Percentiles rank a stretch among this genome's conserved stretches.
These are phyloP conservation scores for Beta lomatogona DNA, from an alignment of 179 eudicot genomes.

Conservation along the genomic window DNA sequence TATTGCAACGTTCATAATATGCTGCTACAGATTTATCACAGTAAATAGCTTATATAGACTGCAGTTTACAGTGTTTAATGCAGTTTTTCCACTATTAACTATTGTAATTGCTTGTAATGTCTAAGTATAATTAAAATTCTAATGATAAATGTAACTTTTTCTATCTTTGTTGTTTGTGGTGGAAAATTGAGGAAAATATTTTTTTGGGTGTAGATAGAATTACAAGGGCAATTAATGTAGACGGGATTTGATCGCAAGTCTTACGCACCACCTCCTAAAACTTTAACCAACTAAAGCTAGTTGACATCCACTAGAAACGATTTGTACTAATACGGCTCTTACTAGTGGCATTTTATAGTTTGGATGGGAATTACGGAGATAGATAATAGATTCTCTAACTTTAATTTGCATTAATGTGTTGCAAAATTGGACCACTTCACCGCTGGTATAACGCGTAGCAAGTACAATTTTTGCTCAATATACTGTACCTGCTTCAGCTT, in stretches of 20 bases:
- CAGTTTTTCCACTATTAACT: neutral
- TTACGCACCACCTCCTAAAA: no score
- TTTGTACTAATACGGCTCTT: neutral
- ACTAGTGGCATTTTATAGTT: neutral
- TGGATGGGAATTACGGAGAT: neutral
- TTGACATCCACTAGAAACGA: no score
- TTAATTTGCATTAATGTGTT: neutral
- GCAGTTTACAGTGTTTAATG: neutral
- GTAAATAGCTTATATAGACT: neutral
- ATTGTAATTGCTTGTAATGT: neutral
- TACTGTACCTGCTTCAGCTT: neutral
- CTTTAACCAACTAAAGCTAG: no score
- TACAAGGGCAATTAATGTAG: no score
- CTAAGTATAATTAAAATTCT: neutral
- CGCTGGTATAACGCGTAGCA: neutral
- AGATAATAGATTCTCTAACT: neutral
- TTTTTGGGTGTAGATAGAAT: no score
- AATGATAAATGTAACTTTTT: no score
- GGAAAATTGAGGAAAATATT: neutral
- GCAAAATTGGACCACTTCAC: neutral
- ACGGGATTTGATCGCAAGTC: no score
- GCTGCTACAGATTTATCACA: no score
- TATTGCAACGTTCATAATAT: no score
- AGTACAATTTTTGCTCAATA: conserved; percentile 13
- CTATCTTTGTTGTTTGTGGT: no score